Conservation (phyloP, 371 early-diverging fungal species). For the Apophysomyces elegans region DNA sequence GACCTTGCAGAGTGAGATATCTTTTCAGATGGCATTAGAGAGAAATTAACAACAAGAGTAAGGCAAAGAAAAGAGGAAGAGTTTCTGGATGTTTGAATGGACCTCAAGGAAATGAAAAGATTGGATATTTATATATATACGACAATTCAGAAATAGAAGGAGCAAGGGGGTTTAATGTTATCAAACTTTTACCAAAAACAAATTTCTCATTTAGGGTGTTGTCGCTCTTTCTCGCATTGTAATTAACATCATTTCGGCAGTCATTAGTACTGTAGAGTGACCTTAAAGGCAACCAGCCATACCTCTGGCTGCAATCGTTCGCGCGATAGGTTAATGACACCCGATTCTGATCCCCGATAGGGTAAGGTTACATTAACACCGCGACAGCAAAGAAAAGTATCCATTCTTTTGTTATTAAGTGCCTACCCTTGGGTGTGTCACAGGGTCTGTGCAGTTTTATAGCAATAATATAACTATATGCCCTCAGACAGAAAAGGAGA, state of each 20-base stretch:
- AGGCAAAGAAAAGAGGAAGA: neutral
- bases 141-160: neutral
- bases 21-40: neutral
- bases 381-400: neutral
- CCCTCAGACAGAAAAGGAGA: neutral
- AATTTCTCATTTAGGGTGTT: neutral
- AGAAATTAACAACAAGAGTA: neutral
- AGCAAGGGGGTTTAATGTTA: neutral
- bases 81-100: neutral
- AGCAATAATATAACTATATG: neutral
- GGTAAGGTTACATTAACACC: neutral
- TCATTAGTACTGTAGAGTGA: neutral
- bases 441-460: neutral
- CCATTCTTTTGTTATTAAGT: neutral
- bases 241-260: neutral
- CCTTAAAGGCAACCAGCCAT: slow-evolving; percentile 5
- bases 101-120: neutral
- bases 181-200: neutral
- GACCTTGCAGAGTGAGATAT: neutral
- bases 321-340: neutral
- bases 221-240: no score
- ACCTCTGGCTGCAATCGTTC: neutral
- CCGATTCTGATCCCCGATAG: neutral
- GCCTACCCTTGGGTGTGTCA: neutral
- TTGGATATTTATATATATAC: neutral